Evolutionary conservation across 2,329 filamentous ascomycete species (phyloP).

Genomic region (Pseudogymnoascus sp.): DNA sequence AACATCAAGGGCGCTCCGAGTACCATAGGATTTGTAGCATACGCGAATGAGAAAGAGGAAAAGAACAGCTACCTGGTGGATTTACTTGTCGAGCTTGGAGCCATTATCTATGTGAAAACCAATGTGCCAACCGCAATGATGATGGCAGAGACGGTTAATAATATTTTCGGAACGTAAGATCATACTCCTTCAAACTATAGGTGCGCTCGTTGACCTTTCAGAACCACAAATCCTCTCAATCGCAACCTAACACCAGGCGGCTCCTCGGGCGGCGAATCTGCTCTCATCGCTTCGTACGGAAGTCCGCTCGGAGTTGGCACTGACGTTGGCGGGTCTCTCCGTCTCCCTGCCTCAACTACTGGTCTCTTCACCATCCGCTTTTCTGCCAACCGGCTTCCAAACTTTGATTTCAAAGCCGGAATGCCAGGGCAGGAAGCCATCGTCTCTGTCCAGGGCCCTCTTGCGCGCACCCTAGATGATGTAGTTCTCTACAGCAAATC

Average conservation of each 20-base stretch:
- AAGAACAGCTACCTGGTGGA: slow-evolving; percentile 40
- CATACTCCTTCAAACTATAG: slow-evolving; percentile 42
- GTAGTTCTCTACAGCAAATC: slow-evolving; percentile 32
- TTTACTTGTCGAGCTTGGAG: slow-evolving; percentile 51
- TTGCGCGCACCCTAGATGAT: slow-evolving; percentile 29
- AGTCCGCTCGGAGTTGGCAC: slow-evolving; percentile 36
- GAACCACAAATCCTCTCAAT: slow-evolving; percentile 44
- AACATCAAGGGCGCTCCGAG: slow-evolving; percentile 42
- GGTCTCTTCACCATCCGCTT: slow-evolving; percentile 20
- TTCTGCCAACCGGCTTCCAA: slow-evolving; percentile 27
- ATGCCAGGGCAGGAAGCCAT: slow-evolving; percentile 35
- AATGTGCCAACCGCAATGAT: slow-evolving; percentile 54
- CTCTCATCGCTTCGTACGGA: slow-evolving; percentile 35
- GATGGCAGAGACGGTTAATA: slow-evolving; percentile 49
- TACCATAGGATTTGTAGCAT: slow-evolving; percentile 46
- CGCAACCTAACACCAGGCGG: slow-evolving; percentile 52
- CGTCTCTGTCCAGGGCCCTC: slow-evolving; percentile 32
- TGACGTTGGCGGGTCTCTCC: slow-evolving; percentile 37
- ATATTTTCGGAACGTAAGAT: slow-evolving; percentile 42
- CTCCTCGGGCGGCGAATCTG: slow-evolving; percentile 54
- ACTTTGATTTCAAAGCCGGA: slow-evolving; percentile 30
- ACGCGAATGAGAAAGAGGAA: slow-evolving; percentile 42
- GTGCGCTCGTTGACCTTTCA: slow-evolving; percentile 44
- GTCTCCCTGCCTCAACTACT: slow-evolving; percentile 31
- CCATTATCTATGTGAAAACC: slow-evolving; percentile 59